These are phyloP conservation scores for Hygrocybe punicea DNA, from an alignment of 768 basidiomycete species.

Conservation along the genomic window DNA sequence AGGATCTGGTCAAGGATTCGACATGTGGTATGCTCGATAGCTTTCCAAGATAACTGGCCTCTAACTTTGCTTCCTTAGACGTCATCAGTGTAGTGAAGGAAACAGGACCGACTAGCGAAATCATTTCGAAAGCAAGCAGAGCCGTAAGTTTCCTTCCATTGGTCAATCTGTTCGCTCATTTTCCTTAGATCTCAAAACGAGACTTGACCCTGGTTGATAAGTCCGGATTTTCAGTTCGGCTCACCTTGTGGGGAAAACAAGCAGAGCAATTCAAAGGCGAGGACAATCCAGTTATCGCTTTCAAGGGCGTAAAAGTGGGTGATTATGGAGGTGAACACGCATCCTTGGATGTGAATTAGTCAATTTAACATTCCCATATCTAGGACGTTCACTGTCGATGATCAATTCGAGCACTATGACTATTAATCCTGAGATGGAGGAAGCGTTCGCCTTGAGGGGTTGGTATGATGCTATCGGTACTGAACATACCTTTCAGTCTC, in stretches of 20 bases:
- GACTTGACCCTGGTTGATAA: conserved; percentile 87
- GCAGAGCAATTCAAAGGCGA: conserved; percentile 73
- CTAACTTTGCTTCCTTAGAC: conserved; percentile 47
- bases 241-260: conserved; percentile 96
- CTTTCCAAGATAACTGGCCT: not conserved
- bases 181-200: conserved; percentile 72
- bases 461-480: conserved; percentile 84
- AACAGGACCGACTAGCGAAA: conserved; percentile 59
- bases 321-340: conserved; percentile 72
- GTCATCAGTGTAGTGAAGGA: conserved; percentile 87
- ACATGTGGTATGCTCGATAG: conserved; percentile 65
- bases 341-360: not conserved
- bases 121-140: conserved; percentile 73
- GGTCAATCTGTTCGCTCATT: not conserved
- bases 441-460: conserved; percentile 79
- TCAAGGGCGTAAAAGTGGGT: conserved; percentile 90
- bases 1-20: conserved; percentile 70
- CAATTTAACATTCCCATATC: conserved; percentile 4
- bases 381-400: conserved; percentile 84
- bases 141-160: conserved; percentile 41
- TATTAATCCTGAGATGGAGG: conserved; percentile 89
- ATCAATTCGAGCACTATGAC: conserved; percentile 74
- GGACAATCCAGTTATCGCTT: conserved; percentile 74
- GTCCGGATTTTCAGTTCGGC: conserved; percentile 68
- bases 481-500: conserved; percentile 64